phyloP scores from a whole-genome alignment of 169 alveolate species.

The Plasmodium knowlesi region DNA sequence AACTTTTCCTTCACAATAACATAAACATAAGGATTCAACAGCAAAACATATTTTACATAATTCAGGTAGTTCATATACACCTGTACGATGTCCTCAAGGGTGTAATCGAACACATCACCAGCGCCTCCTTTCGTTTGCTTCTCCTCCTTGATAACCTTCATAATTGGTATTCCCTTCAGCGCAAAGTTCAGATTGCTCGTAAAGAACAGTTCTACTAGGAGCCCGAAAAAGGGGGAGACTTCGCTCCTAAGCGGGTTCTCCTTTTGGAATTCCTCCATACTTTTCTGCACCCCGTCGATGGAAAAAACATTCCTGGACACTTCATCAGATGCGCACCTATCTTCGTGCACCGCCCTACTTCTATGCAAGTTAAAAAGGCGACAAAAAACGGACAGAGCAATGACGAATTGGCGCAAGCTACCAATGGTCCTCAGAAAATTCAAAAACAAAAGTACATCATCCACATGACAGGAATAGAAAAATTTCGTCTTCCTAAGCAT shows the following conservation, averaged over 20 bases:
- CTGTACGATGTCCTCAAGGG: conserved; percentile 12
- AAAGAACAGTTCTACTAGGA: conserved; percentile 33
- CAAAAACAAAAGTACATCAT: conserved; percentile 38
- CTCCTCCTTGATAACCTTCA: conserved; percentile 33
- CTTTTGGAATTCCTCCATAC: background rate
- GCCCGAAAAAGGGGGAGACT: conserved; percentile 3
- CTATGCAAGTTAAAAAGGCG: conserved; percentile 36
- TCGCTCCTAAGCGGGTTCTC: background rate
- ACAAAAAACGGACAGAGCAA: conserved; percentile 33
- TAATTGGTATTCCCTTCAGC: background rate
- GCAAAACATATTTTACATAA: conserved; percentile 44
- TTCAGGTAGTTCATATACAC: conserved; percentile 39
- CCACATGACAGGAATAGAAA: conserved; percentile 29
- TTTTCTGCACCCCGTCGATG: background rate
- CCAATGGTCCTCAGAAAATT: conserved; percentile 21
- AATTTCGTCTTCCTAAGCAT: conserved; percentile 54
- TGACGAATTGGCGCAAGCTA: conserved; percentile 26
- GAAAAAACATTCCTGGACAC: background rate
- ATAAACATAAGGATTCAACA: conserved; percentile 55
- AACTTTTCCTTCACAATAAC: background rate
- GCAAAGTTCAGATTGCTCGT: conserved; percentile 18
- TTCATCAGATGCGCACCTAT: background rate
- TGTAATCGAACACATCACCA: background rate
- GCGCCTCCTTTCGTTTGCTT: background rate
- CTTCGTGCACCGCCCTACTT: background rate